phyloP scores from a whole-genome alignment of 345 rosid species.

The Eucalyptus regnans region DNA sequence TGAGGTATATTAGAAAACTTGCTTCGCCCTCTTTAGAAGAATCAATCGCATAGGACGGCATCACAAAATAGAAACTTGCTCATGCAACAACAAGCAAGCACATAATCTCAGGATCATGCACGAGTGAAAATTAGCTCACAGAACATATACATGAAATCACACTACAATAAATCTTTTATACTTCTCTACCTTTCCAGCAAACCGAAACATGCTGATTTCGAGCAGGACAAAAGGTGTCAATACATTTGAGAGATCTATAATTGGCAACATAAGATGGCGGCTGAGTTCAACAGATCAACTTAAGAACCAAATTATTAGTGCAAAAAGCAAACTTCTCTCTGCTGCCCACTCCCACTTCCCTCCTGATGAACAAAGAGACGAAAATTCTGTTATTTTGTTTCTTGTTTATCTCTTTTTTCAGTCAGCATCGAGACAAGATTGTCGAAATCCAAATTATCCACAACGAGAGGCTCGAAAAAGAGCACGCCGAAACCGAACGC shows the following conservation, averaged over 20 bases:
- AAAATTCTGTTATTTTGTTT: neutral
- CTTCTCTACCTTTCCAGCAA: neutral
- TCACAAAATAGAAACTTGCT: neutral
- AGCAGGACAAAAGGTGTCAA: neutral
- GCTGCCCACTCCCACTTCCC: neutral
- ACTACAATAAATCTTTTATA: neutral
- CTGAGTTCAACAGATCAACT: neutral
- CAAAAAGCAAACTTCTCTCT: accelerated
- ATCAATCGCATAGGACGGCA: neutral
- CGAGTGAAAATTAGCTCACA: neutral
- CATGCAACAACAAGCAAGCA: neutral
- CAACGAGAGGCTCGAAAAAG: neutral
- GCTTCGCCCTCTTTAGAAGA: neutral
- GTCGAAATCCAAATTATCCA: neutral
- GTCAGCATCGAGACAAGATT: neutral
- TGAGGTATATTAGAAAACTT: neutral
- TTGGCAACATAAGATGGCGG: neutral
- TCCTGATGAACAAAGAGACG: neutral
- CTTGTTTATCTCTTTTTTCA: neutral
- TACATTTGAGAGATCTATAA: neutral
- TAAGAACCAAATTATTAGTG: neutral
- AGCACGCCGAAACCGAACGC: neutral
- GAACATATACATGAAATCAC: neutral
- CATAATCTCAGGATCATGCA: neutral
- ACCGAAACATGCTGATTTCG: accelerated